phyloP scores from a whole-genome alignment of 495 filamentous ascomycete species.

The Xeromyces bisporus region DNA sequence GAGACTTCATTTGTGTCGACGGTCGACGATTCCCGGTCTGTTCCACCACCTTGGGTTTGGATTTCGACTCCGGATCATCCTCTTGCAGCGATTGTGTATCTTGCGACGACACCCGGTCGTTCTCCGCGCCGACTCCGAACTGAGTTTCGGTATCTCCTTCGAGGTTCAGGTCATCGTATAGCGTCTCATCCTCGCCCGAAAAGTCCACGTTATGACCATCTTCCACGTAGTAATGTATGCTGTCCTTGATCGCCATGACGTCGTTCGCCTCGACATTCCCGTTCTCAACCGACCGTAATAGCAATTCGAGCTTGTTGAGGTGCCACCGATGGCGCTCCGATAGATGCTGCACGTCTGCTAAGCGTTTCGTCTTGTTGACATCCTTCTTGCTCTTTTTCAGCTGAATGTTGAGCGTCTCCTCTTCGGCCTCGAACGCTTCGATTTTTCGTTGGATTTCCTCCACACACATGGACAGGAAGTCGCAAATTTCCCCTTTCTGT shows the following conservation, averaged over 20 bases:
- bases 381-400: slow-evolving; percentile 92
- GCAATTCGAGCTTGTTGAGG: slow-evolving; percentile 76
- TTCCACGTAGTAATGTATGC: slow-evolving; percentile 87
- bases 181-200: slow-evolving; percentile 67
- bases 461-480: slow-evolving; percentile 76
- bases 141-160: slow-evolving; percentile 70
- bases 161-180: slow-evolving; percentile 89
- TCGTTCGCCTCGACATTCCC: slow-evolving; percentile 72
- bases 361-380: slow-evolving; percentile 59
- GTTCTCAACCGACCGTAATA: slow-evolving; percentile 80
- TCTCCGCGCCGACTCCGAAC: slow-evolving; percentile 68
- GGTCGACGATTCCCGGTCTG: slow-evolving; percentile 47
- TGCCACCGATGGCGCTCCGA: slow-evolving; percentile 96
- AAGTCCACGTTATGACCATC: slow-evolving; percentile 78
- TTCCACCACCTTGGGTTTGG: slow-evolving; percentile 27
- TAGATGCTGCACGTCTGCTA: slow-evolving; percentile 66
- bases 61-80: slow-evolving; percentile 50
- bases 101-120: slow-evolving; percentile 82
- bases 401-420: slow-evolving; percentile 67
- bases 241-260: slow-evolving; percentile 74
- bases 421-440: slow-evolving; percentile 80
- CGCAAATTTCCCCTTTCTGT: slow-evolving; percentile 68
- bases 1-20: slow-evolving; percentile 84
- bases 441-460: slow-evolving; percentile 88
- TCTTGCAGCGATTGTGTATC: slow-evolving; percentile 88